Conservation (phyloP, 495 filamentous ascomycete species). For the Podospora tetraspora region DNA sequence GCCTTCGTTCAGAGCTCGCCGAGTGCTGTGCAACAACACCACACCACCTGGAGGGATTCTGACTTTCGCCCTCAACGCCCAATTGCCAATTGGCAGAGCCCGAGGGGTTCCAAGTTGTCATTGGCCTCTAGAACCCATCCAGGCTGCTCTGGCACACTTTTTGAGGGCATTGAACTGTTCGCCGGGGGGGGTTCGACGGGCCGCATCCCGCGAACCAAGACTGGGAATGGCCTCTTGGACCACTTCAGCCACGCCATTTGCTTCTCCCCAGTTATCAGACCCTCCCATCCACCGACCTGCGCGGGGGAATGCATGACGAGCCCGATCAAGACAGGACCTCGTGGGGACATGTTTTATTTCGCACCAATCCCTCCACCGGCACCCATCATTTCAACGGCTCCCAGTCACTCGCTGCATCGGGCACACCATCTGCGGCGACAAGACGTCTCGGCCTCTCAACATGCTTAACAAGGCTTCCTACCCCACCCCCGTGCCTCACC, state of each 20-base stretch:
- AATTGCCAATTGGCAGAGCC: background rate
- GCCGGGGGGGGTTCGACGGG: background rate
- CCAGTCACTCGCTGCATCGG: background rate
- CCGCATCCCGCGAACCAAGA: background rate
- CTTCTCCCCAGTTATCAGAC: too few species aligned
- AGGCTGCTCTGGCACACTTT: background rate
- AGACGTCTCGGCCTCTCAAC: background rate
- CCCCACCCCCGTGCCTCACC: background rate
- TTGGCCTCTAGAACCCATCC: background rate
- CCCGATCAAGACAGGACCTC: background rate
- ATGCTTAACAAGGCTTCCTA: background rate
- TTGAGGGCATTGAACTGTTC: background rate
- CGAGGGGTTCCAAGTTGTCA: background rate
- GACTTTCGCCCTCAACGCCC: constrained; percentile 2
- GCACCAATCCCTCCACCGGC: background rate
- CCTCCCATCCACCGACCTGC: background rate
- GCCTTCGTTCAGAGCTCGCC: background rate
- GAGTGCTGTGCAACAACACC: constrained; percentile 4
- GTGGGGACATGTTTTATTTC: background rate
- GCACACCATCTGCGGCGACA: background rate
- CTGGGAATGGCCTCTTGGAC: background rate
- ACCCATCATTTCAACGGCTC: background rate
- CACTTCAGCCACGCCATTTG: too few species aligned
- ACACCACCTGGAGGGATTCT: background rate
- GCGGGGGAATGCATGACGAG: background rate